Evolutionary conservation across 176 grass and related monocot genomes (phyloP), one percentile per base, ranked within the genome.

Genomic region (Themeda triandra): DNA sequence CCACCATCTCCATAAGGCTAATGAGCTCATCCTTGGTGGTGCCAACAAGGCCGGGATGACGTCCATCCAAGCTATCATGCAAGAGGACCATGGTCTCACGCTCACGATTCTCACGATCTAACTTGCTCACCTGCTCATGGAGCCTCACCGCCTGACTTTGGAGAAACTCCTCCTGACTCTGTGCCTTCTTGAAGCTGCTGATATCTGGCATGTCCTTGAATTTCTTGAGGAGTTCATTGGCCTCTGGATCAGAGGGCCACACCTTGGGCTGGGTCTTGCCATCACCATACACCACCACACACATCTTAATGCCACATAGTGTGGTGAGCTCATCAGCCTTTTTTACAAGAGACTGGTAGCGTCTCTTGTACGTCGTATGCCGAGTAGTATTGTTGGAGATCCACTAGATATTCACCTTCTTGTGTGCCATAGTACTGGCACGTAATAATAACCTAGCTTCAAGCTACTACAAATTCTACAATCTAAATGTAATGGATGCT

Each of bases 121-220:
- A 17, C 28, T 82, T 92, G 1, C 36, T 7, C 1, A 72, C 3
- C 28, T 91, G 66, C 0, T 75, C 76, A 7, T 23, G 40, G 4
- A 82, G 58, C 81, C 87, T 89, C 29, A 9, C 1, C 10, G 62
- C 21, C 12, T 80, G 66, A 10, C 58, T 19, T 0, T 25, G 19
- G 29, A 95, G 88, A 83, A 90, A 81, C 3, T 78, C 39, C 32
- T 85, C 85, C 8, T 67, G 75, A 32, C 85, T 84, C 62, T 72
- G 17, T 9, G 41, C 82, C 58, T 87, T 90, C 39, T 71, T 86
- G 41, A 42, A 42, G 41, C 41, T 42, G 41, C 10, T 6, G 8
- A 15, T 13, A 48, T 48, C 15, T 48, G 45, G 45, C 45, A 48
- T 48, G 45, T 48, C 45, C 45, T 48, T 48, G 45, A 48, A 48